Evolutionary conservation across 2,329 filamentous ascomycete species (phyloP).

Genomic region (Exophiala sp.): DNA sequence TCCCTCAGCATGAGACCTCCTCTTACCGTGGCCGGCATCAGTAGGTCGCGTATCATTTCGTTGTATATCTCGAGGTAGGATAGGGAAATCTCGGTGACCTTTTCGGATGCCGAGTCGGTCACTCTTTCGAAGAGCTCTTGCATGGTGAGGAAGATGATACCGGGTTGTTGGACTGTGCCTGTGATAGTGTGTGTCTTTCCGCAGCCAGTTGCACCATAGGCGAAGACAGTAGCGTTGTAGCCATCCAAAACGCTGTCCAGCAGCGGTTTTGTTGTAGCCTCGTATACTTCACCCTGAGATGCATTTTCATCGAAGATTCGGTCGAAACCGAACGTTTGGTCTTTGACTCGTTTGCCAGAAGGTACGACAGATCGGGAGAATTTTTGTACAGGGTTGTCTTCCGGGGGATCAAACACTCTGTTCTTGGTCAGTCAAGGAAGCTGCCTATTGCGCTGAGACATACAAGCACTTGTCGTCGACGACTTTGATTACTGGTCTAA

Average conservation of each 20-base stretch:
- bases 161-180: slow-evolving; percentile 85
- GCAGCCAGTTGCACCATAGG: slow-evolving; percentile 95
- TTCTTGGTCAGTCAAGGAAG: not conserved
- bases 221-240: slow-evolving; percentile 98
- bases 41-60: slow-evolving; percentile 91
- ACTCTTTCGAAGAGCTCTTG: slow-evolving; percentile 98
- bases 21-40: slow-evolving; percentile 81
- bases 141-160: slow-evolving; percentile 99
- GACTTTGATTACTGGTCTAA: slow-evolving; percentile 90
- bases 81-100: slow-evolving; percentile 82
- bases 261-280: slow-evolving; percentile 82
- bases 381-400: slow-evolving; percentile 86
- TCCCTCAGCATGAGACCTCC: slow-evolving; percentile 86
- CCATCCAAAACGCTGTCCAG: slow-evolving; percentile 93
- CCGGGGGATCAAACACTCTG: slow-evolving; percentile 94
- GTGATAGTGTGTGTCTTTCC: slow-evolving; percentile 98
- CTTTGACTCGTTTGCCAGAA: slow-evolving; percentile 87
- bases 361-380: slow-evolving; percentile 79
- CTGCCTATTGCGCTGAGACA: slow-evolving; percentile 36
- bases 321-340: slow-evolving; percentile 97
- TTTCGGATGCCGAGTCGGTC: slow-evolving; percentile 77
- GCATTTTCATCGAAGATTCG: slow-evolving; percentile 95
- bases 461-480: slow-evolving; percentile 95
- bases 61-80: slow-evolving; percentile 99
- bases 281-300: slow-evolving; percentile 89